phyloP scores from a whole-genome alignment of 192 early-diverging fungal species.

The Rhizoclosmatium sp. region DNA sequence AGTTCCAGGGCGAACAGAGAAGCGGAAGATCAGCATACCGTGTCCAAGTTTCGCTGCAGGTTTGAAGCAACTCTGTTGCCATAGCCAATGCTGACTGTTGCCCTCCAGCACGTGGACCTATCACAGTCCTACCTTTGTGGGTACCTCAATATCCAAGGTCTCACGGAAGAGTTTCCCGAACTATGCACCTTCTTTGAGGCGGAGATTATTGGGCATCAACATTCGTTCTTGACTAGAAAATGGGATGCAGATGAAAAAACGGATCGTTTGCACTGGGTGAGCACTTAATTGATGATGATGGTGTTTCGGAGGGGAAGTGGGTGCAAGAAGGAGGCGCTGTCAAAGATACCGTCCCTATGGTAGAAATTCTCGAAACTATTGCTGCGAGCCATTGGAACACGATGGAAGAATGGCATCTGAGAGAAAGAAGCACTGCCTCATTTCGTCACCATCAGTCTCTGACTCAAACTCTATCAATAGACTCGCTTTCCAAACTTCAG shows the following conservation, averaged over 20 bases:
- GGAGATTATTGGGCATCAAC: slow-evolving; percentile 82
- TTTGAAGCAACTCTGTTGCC: slow-evolving; percentile 35
- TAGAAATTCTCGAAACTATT: too few species aligned
- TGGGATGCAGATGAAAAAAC: slow-evolving; percentile 83
- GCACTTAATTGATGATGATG: neutral
- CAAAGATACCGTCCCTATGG: too few species aligned
- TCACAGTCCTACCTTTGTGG: slow-evolving; percentile 76
- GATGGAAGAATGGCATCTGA: too few species aligned
- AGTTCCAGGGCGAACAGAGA: slow-evolving; percentile 72
- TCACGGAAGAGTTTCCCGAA: slow-evolving; percentile 83
- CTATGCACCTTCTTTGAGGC: slow-evolving; percentile 88
- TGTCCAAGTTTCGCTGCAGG: slow-evolving; percentile 77
- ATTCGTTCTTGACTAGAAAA: slow-evolving; percentile 82
- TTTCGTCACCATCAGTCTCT: neutral
- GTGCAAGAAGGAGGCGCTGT: too few species aligned
- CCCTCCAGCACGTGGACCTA: slow-evolving; percentile 68
- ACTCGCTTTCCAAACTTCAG: slow-evolving; percentile 57
- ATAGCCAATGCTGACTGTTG: neutral
- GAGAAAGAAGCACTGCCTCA: neutral
- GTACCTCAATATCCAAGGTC: slow-evolving; percentile 82
- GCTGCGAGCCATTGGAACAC: too few species aligned
- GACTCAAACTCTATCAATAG: slow-evolving; percentile 16
- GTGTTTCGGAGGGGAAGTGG: too few species aligned
- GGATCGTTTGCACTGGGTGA: slow-evolving; percentile 80
- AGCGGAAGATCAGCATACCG: slow-evolving; percentile 69